A percentile compares a stretch with the other conserved stretches of the same genome.
Evolutionary conservation across 768 basidiomycete genomes (phyloP).

Genomic region (Leccinum longicurvipes): DNA sequence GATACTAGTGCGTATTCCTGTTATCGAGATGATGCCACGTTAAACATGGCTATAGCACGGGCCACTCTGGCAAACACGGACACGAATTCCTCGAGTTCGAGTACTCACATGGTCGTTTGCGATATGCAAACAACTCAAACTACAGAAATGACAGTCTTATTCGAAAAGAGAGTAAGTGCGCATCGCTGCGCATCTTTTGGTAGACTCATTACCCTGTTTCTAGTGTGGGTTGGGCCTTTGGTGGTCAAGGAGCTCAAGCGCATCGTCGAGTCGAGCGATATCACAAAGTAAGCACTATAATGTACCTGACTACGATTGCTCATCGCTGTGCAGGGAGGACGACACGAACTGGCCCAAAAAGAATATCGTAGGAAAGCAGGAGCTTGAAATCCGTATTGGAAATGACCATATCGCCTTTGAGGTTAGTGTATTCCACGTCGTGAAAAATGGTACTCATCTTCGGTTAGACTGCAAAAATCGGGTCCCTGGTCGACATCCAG

Average conservation of each 20-base stretch:
- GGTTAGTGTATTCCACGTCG: conserved; percentile 41
- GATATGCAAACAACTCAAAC: conserved; percentile 99
- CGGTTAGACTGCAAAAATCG: conserved; percentile 94
- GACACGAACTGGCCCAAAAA: conserved; percentile 99
- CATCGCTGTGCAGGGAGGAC: conserved; percentile 73
- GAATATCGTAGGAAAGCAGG: conserved; percentile 98
- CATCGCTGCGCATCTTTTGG: not conserved
- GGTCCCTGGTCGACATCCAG: conserved; percentile 92
- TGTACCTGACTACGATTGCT: not conserved
- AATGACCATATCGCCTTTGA: conserved; percentile 97
- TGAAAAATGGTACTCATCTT: not conserved
- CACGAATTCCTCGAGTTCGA: conserved; percentile 99
- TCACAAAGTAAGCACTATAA: conserved; percentile 66
- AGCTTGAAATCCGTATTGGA: conserved; percentile 91
- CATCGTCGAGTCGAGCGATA: conserved; percentile 90
- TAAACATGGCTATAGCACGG: conserved; percentile 45
- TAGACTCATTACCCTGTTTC: not conserved
- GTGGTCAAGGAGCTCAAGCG: conserved; percentile 94
- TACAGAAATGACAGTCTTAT: conserved; percentile 97
- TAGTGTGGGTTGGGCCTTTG: conserved; percentile 93
- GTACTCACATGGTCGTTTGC: conserved; percentile 91
- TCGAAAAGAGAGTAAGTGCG: conserved; percentile 90
- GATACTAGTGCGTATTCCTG: conserved; percentile 48
- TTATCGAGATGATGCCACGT: not conserved
- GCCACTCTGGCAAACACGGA: conserved; percentile 97